Evolutionary conservation across 352 stramenopile genomes (phyloP).

Genomic region (Pythium biforme): DNA sequence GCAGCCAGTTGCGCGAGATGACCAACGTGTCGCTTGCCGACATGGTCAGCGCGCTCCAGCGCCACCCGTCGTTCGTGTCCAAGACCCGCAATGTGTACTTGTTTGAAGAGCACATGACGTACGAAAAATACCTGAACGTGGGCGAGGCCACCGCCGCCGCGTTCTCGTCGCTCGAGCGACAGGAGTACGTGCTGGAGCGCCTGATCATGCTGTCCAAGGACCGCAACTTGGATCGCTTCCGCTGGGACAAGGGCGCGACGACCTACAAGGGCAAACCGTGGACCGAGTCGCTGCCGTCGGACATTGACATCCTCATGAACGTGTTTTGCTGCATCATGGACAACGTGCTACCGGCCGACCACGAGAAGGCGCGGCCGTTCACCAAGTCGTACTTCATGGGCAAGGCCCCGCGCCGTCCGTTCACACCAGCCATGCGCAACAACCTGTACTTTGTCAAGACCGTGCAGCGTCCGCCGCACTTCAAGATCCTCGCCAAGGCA

Average conservation of each 20-base stretch:
- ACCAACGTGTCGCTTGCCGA: constrained; percentile 82
- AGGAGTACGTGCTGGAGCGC: constrained; percentile 83
- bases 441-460: constrained; percentile 79
- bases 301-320: constrained; percentile 87
- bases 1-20: constrained; percentile 52
- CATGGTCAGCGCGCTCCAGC: constrained; percentile 65
- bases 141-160: constrained; percentile 65
- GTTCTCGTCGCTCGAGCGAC: constrained; percentile 72
- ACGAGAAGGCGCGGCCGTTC: constrained; percentile 77
- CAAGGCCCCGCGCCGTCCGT: constrained; percentile 69
- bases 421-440: constrained; percentile 67
- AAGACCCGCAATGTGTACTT: constrained; percentile 73
- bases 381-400: constrained; percentile 80
- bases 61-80: constrained; percentile 72
- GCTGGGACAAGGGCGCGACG: constrained; percentile 72
- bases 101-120: constrained; percentile 77
- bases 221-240: constrained; percentile 78
- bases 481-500: constrained; percentile 78
- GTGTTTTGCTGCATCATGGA: constrained; percentile 88
- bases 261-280: constrained; percentile 86
- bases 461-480: constrained; percentile 71
- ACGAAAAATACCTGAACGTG: constrained; percentile 88
- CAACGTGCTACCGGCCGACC: constrained; percentile 78
- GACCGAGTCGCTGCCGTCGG: constrained; percentile 71
- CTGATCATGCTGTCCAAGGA: constrained; percentile 88